Conservation (phyloP, 176 grass and related monocot genomes). For the Oryza coarctata region DNA sequence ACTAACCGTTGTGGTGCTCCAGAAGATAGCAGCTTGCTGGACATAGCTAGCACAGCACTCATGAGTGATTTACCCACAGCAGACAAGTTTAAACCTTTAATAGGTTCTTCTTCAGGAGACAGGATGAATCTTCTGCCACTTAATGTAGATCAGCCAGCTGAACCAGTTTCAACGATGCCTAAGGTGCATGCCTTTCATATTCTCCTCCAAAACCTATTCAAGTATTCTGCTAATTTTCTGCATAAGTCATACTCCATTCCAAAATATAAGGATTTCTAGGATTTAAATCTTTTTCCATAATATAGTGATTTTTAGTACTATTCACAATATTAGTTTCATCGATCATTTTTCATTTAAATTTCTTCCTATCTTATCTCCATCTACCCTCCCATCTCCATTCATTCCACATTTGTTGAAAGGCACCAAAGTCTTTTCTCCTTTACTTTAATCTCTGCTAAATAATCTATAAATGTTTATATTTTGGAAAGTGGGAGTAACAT, state of each 20-base stretch:
- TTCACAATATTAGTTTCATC: too few relatives aligned
- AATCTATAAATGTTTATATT: too few relatives aligned
- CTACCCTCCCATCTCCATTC: too few relatives aligned
- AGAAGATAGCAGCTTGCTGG: constrained; percentile 43
- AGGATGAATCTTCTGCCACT: constrained; percentile 30
- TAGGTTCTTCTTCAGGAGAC: constrained; percentile 42
- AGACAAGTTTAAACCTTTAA: constrained; percentile 40
- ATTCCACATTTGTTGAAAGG: too few relatives aligned
- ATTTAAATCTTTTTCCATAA: too few relatives aligned
- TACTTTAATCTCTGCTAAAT: too few relatives aligned
- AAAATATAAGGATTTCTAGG: too few relatives aligned
- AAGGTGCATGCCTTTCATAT: constrained; percentile 46
- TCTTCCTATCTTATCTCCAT: too few relatives aligned
- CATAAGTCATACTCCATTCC: not conserved
- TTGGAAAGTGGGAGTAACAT: too few relatives aligned
- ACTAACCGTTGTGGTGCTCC: constrained; percentile 31
- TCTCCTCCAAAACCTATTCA: not conserved
- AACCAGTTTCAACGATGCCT: constrained; percentile 19
- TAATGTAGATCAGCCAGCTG: constrained; percentile 35
- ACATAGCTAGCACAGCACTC: constrained; percentile 45
- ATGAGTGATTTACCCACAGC: constrained; percentile 32
- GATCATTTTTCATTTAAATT: too few relatives aligned
- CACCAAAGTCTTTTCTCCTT: too few relatives aligned
- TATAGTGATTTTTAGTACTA: too few relatives aligned
- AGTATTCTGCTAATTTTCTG: constrained; percentile 21